Base-by-base conservation (phyloP, 192 early-diverging fungal species). In the Mortierella hygrophila region DNA sequence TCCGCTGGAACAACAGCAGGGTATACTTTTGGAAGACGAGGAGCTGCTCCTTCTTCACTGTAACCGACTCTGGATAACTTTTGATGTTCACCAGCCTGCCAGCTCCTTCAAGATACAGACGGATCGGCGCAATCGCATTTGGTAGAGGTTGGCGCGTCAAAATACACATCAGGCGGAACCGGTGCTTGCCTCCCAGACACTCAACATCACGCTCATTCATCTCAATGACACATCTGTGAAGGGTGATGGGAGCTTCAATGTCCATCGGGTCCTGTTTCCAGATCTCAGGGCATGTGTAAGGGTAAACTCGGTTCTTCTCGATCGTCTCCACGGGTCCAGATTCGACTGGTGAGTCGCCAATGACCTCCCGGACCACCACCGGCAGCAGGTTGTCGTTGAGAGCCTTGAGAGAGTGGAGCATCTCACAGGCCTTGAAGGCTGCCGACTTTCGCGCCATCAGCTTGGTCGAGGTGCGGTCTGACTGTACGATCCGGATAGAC, bases 381-480 rank as follows among this genome's bases (percentile, higher is more conserved):
- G 97, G 97, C 11, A 91, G 60, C 18, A 99, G 89, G 52, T 94
- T 86, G 60, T 97, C 94, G 77, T 96, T 91, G n/a, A 99, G 89
- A 4, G 92, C 94, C 3, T 93, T 93, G 0, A 89, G 72, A 29
- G 88, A 77, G 80, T 97, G 94, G 16, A 99, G 90, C 78, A 91
- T 78, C 72, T 94, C 93, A 55, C 96, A 93, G 0, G 93, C 89
- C 42, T 96, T 92, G 54, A 96, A 92, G 0, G 96, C 94, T 0
- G 92, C 93, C 3, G 91, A 78, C 69, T 94, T 93, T 83, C 93
- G 95, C 10, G 97, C 96, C 46, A 92, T 78, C 38, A 49, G 77
- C 68, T 94, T 94, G 74, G 91, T 94, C 4, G 90, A 82, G 77
- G 91, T 87, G 8, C 85, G 79, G 37, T 92, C 91, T 0, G 92